Conservation (phyloP, 1,284 basidiomycete species). For the Austroboletus novae-zelandiae region DNA sequence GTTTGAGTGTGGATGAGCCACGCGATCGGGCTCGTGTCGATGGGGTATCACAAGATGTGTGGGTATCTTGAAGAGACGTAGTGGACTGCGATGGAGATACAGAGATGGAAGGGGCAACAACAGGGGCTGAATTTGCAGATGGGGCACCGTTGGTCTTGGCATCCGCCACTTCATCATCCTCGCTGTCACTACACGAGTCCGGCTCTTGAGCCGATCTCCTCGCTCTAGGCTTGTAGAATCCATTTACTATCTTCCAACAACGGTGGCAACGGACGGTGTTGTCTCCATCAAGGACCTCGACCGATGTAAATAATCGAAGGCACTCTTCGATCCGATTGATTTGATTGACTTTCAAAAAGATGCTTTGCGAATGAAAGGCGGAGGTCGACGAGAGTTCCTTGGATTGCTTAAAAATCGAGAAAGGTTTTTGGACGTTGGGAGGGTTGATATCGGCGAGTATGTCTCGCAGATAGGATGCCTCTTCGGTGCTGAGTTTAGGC, state of each 20-base stretch:
- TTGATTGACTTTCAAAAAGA: constrained; percentile 29
- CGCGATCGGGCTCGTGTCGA: constrained; percentile 24
- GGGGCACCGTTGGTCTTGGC: background rate
- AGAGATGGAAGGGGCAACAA: constrained; percentile 4
- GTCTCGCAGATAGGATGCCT: constrained; percentile 60
- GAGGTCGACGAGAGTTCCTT: constrained; percentile 19
- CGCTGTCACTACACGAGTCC: constrained; percentile 32
- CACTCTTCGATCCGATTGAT: constrained; percentile 55
- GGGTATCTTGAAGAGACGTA: constrained; percentile 26
- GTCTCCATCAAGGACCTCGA: constrained; percentile 89
- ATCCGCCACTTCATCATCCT: constrained; percentile 23
- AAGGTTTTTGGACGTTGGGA: constrained; percentile 36
- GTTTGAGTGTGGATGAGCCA: constrained; percentile 23
- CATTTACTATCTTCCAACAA: constrained; percentile 88
- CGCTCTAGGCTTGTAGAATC: constrained; percentile 42
- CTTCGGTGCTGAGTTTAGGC: constrained; percentile 52
- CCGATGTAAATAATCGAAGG: constrained; percentile 82
- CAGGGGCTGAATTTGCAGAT: background rate
- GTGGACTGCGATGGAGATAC: constrained; percentile 13
- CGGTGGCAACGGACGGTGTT: constrained; percentile 91
- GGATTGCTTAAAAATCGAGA: constrained; percentile 45
- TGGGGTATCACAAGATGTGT: constrained; percentile 23
- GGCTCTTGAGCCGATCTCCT: constrained; percentile 34
- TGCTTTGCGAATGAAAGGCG: constrained; percentile 17
- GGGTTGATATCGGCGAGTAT: constrained; percentile 60